Conservation (phyloP, 1,284 basidiomycete species). For the Leccinum pallidistipes region DNA sequence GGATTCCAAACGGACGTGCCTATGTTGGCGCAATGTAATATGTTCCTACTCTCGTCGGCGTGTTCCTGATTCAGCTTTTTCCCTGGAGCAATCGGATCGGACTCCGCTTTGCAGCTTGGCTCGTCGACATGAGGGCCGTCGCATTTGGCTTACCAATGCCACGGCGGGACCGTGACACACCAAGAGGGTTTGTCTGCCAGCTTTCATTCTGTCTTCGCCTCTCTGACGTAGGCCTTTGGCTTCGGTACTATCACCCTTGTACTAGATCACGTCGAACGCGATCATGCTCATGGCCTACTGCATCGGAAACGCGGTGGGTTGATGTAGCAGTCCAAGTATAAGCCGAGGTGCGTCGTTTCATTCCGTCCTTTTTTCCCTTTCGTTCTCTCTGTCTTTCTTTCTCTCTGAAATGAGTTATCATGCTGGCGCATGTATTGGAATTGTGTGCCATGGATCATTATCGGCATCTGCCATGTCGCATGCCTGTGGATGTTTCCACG, state of each 20-base stretch:
- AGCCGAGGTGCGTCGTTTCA: constrained; percentile 50
- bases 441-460: constrained; percentile 33
- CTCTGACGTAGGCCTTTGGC: not conserved
- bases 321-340: constrained; percentile 75
- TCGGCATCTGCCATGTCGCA: constrained; percentile 24
- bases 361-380: not conserved
- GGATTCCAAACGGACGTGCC: constrained; percentile 52
- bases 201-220: not conserved
- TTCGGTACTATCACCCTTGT: not conserved
- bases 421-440: constrained; percentile 32
- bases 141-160: too few relatives aligned
- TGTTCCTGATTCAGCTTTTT: constrained; percentile 53
- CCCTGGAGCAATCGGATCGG: constrained; percentile 65
- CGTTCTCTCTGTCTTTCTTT: not conserved
- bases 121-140: too few relatives aligned
- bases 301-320: constrained; percentile 68
- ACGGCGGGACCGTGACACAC: too few relatives aligned
- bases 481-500: constrained; percentile 45
- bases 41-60: constrained; percentile 45
- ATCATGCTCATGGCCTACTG: constrained; percentile 73
- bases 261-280: constrained; percentile 43
- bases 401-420: not conserved
- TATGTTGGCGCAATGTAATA: constrained; percentile 60
- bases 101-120: constrained; percentile 58
- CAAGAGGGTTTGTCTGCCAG: too few relatives aligned